Evolutionary conservation across 1,284 basidiomycete genomes (phyloP), one percentile per base, ranked within the genome.

Genomic region (Prillingera fragicola): DNA sequence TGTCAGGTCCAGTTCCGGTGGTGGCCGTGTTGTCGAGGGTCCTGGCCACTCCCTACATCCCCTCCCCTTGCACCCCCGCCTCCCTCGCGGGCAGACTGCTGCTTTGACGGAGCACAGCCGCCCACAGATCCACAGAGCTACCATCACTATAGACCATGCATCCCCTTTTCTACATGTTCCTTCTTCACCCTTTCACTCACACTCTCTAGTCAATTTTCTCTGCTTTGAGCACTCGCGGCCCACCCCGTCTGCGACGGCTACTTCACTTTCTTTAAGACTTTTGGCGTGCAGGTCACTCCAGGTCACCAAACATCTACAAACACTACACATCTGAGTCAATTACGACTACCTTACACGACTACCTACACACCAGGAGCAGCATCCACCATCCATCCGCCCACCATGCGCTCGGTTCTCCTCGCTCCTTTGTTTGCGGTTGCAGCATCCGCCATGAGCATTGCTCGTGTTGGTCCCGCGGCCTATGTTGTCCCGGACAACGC

Each of bases 351-450:
- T 26, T 15, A 7, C 23, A 23, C n/a, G 19, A 12, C 21, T n/a
- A 18, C 15, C 28, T n/a, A 22, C 19, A 38, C 14, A 10, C 24
- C 13, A n/a, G n/a, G n/a, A n/a, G n/a, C 38, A 33, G 14, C 39
- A 21, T n/a, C 31, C 29, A 19, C 19, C 38, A 25, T 22, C 31
- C 21, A 25, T 26, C 19, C 27, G 24, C 14, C 28, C 27, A 41
- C 9, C 33, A 31, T 27, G 21, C 15, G 38, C 33, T n/a, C n/a
- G n/a, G n/a, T 14, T 39, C 18, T 25, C 38, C 27, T 21, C 33
- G 8, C 25, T 45, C 14, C 21, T 40, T 17, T 26, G 38, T 33
- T 38, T 17, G 38, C 43, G 19, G 33, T 21, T 5, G 34, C 43
- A 1, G 43, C 32, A 15, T 26, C 33, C 27, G 32, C 43, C 42